These are phyloP conservation scores for Chlorella sp. DNA, from an alignment of 139 green algal species.

Conservation along the genomic window DNA sequence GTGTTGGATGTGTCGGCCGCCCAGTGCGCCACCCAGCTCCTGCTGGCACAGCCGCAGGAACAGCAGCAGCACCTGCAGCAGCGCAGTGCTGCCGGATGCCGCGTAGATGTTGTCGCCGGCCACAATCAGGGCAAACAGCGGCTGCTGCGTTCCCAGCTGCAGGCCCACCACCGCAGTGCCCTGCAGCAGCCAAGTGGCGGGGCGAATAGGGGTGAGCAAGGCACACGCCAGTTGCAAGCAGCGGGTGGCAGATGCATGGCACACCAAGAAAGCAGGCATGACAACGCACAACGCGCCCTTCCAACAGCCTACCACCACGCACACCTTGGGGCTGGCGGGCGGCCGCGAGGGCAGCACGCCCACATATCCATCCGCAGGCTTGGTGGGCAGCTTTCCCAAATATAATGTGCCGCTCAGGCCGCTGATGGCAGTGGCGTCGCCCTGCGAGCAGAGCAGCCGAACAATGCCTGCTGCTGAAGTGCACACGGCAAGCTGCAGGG, in stretches of 20 bases:
- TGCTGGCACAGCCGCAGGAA: conserved; percentile 49
- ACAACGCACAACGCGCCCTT: too few relatives aligned
- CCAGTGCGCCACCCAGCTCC: conserved; percentile 26
- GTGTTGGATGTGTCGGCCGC: conserved; percentile 44
- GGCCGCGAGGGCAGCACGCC: conserved; percentile 72
- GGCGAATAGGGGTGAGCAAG: background rate
- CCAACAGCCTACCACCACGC: too few relatives aligned
- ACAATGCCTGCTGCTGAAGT: background rate
- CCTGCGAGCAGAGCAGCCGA: background rate
- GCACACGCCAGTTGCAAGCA: too few relatives aligned
- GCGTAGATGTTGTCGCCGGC: conserved; percentile 34
- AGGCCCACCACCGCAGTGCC: conserved; percentile 58
- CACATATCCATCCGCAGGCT: conserved; percentile 54
- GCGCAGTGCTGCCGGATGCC: background rate
- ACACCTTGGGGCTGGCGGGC: conserved; percentile 36
- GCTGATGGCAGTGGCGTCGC: background rate
- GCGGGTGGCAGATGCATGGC: too few relatives aligned
- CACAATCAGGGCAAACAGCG: conserved; percentile 61
- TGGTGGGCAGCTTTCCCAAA: conserved; percentile 59
- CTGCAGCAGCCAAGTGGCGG: background rate
- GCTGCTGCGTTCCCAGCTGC: conserved; percentile 46
- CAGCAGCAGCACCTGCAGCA: conserved; percentile 51
- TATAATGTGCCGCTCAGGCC: conserved; percentile 49
- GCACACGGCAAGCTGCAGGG: background rate
- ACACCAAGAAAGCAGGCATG: background rate